Base-by-base conservation (phyloP, 2,329 filamentous ascomycete genomes). In the Ophiostoma sp. region DNA sequence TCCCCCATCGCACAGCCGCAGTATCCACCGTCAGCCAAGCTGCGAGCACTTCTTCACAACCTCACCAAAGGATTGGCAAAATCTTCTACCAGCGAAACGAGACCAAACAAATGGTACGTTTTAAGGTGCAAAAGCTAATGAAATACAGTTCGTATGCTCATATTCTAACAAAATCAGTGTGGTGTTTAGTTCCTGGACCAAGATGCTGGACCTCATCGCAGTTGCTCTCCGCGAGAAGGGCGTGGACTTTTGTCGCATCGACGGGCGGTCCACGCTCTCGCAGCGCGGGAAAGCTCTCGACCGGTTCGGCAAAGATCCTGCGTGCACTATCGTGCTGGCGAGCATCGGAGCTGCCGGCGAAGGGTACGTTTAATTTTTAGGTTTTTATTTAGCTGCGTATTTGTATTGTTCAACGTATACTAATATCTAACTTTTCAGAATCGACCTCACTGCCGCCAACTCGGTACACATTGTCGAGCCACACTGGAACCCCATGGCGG, bases 401-500 rank as follows among this genome's bases (percentile, higher is more conserved):
- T 55, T 55, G n/a, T n/a, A 28, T 55, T n/a, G 12, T 55, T 52
- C n/a, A 11, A n/a, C 12, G 50, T 25, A 11, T 55, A 55, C 50
- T 55, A 55, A 55, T 55, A 55, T 55, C 19, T 55, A 55, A 7
- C 50, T 55, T 55, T 55, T 55, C 25, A 55, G 50, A 25, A 55
- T 55, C 50, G 11, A 55, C 50, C 50, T 55, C 50, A 55, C n/a
- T 55, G 50, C 50, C 50, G 50, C 50, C 50, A 55, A 55, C n/a
- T 55, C 50, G 50, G 50, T 55, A n/a, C 48, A 52, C 48, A 52
- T 52, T 22, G 15, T 52, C 19, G 48, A 52, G 48, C 48, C 48
- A 36, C 61, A 66, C 39, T 66, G 61, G 61, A 66, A 66, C 22
- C 61, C 61, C 39, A 66, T 66, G 61, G 61, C 61, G 39, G 61